Evolutionary conservation across 768 basidiomycete genomes (phyloP).

Genomic region (Coprinopsis marcescibilis): DNA sequence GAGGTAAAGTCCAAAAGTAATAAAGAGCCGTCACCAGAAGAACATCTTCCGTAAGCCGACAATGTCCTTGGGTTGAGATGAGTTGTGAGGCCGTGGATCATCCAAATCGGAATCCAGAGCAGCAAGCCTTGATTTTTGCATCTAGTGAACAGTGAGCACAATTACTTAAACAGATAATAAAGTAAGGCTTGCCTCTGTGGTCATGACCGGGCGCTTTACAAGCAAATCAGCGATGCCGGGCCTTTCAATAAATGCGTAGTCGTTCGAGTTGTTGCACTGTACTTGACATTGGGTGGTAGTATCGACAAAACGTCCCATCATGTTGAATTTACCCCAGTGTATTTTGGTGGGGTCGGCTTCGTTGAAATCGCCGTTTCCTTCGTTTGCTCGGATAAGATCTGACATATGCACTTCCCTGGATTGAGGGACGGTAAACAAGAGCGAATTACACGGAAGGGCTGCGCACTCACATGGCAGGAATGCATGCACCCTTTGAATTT

Average conservation of each 20-base stretch:
- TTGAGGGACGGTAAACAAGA: slow-evolving; percentile 3
- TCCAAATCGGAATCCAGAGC: slow-evolving; percentile 43
- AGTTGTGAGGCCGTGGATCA: slow-evolving; percentile 25
- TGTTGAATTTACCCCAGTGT: slow-evolving; percentile 95
- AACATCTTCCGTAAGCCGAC: slow-evolving; percentile 48
- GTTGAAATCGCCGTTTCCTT: slow-evolving; percentile 73
- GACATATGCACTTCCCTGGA: slow-evolving; percentile 87
- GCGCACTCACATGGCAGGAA: slow-evolving; percentile 70
- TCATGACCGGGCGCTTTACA: slow-evolving; percentile 57
- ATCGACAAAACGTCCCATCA: slow-evolving; percentile 83
- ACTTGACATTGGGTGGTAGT: slow-evolving; percentile 74
- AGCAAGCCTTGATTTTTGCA: slow-evolving; percentile 61
- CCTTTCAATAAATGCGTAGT: slow-evolving; percentile 61
- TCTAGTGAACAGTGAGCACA: slow-evolving; percentile 29
- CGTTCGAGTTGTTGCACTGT: slow-evolving; percentile 55
- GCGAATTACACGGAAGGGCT: slow-evolving; percentile 4
- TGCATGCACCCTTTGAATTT: slow-evolving; percentile 79
- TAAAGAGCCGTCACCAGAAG: slow-evolving; percentile 32
- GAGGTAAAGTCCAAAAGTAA: too few species aligned
- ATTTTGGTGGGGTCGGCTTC: slow-evolving; percentile 63
- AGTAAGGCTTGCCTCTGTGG: slow-evolving; percentile 46
- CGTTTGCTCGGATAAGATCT: slow-evolving; percentile 82
- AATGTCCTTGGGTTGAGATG: slow-evolving; percentile 33
- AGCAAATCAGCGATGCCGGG: slow-evolving; percentile 50
- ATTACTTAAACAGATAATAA: background rate